phyloP scores from a whole-genome alignment of 768 basidiomycete species.

The Trametes cubensis region DNA sequence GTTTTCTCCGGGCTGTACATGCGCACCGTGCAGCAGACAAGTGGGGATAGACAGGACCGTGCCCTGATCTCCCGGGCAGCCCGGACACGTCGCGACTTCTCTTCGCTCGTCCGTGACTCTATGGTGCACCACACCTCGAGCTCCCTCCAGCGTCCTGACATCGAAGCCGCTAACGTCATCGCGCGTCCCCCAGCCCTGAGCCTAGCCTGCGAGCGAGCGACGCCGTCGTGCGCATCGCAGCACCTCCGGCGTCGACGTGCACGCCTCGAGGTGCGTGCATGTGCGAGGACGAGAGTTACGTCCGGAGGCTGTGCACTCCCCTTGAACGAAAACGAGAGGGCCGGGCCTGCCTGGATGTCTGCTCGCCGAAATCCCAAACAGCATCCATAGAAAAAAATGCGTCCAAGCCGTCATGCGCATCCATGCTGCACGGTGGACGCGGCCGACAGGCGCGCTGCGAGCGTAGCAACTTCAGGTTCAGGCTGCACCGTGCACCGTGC shows the following conservation, averaged over 20 bases:
- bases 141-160: background rate
- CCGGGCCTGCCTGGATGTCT: no score
- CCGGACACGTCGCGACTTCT: constrained; percentile 10
- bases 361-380: no score
- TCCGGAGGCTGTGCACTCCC: constrained; percentile 21
- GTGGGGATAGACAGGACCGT: constrained; percentile 6
- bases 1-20: background rate
- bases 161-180: background rate
- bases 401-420: no score
- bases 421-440: no score
- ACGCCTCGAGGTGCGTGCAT: constrained; percentile 9
- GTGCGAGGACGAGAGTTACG: constrained; percentile 19
- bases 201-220: background rate
- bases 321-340: background rate
- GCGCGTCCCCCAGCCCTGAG: background rate
- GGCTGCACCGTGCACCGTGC: no score
- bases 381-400: no score
- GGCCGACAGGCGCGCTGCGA: no score
- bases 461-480: background rate
- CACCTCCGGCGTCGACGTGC: background rate
- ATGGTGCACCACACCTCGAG: background rate
- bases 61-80: constrained; percentile 14
- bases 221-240: background rate
- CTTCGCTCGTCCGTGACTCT: background rate
- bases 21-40: background rate